Conservation (phyloP, 768 basidiomycete species). For the Chiua virens region DNA sequence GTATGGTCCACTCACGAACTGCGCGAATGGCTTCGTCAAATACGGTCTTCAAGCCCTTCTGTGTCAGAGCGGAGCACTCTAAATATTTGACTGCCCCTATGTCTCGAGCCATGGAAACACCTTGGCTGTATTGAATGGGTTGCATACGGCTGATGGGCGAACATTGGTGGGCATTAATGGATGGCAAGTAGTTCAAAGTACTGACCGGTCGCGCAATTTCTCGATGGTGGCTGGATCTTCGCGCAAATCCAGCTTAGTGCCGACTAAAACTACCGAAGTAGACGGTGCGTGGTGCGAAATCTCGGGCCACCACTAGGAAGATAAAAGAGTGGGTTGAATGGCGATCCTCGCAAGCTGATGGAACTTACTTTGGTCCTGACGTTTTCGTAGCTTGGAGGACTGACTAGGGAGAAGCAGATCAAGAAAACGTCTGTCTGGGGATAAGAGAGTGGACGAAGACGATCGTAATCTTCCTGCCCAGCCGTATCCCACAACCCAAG, state of each 20-base stretch:
- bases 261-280: slow-evolving; percentile 90
- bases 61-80: slow-evolving; percentile 94
- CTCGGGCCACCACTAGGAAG: slow-evolving; percentile 86
- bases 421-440: slow-evolving; percentile 99
- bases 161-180: slow-evolving; percentile 5
- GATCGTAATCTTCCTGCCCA: slow-evolving; percentile 98
- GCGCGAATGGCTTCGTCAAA: slow-evolving; percentile 99
- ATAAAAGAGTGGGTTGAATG: slow-evolving; percentile 5
- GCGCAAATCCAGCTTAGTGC: slow-evolving; percentile 96
- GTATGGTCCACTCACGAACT: slow-evolving; percentile 64
- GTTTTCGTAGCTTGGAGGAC: slow-evolving; percentile 98
- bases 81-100: slow-evolving; percentile 95
- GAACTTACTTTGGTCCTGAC: slow-evolving; percentile 88
- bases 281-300: slow-evolving; percentile 96
- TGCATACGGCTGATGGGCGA: slow-evolving; percentile 72
- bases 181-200: slow-evolving; percentile 5
- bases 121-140: slow-evolving; percentile 91
- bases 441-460: slow-evolving; percentile 95
- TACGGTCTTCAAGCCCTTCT: slow-evolving; percentile 98
- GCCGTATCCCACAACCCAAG: slow-evolving; percentile 99
- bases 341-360: not conserved
- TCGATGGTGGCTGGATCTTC: slow-evolving; percentile 93
- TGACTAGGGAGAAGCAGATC: slow-evolving; percentile 98
- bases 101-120: slow-evolving; percentile 87
- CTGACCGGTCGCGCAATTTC: slow-evolving; percentile 87